Percentiles rank a stretch among this genome's conserved stretches.
These are phyloP conservation scores for Psilocybe azurescens DNA, from an alignment of 768 basidiomycete genomes.

Conservation along the genomic window DNA sequence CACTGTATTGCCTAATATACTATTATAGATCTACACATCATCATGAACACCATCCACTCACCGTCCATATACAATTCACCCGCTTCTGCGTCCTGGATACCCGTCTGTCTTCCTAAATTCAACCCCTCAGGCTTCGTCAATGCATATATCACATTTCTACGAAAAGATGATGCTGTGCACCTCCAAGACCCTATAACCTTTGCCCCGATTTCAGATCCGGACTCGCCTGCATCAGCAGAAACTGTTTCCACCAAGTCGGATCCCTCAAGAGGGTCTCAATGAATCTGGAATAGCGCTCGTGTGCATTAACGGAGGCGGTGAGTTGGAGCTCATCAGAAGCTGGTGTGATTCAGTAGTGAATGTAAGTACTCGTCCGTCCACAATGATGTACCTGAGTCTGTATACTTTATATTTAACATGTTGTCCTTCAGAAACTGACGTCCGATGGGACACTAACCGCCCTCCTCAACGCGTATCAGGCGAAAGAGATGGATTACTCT, in stretches of 20 bases:
- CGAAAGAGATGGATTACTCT: slow-evolving; percentile 64
- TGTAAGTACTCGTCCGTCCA: slow-evolving; percentile 40
- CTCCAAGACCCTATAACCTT: slow-evolving; percentile 16
- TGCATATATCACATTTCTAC: slow-evolving; percentile 81
- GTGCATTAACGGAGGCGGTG: slow-evolving; percentile 80
- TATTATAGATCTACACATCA: slow-evolving; percentile 80
- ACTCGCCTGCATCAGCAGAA: slow-evolving; percentile 15
- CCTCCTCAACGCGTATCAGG: slow-evolving; percentile 50
- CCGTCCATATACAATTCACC: slow-evolving; percentile 80
- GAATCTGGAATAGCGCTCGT: slow-evolving; percentile 66
- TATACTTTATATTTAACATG: too few relatives aligned
- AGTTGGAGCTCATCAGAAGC: slow-evolving; percentile 80
- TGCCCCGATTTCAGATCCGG: slow-evolving; percentile 9
- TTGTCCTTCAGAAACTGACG: slow-evolving; percentile 61
- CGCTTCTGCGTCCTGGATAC: slow-evolving; percentile 90
- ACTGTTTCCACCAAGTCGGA: slow-evolving; percentile 15
- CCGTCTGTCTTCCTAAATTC: slow-evolving; percentile 95
- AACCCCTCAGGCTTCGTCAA: slow-evolving; percentile 90
- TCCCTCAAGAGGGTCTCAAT: slow-evolving; percentile 28
- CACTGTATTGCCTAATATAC: slow-evolving; percentile 1
- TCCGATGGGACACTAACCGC: slow-evolving; percentile 60
- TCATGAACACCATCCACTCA: slow-evolving; percentile 88
- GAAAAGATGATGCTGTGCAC: slow-evolving; percentile 42
- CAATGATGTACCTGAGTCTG: background rate
- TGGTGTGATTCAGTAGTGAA: slow-evolving; percentile 76